A percentile compares a stretch with the other conserved stretches of the same genome.
Conservation (phyloP, 371 early-diverging fungal genomes). For the Saksenaea oblongispora region DNA sequence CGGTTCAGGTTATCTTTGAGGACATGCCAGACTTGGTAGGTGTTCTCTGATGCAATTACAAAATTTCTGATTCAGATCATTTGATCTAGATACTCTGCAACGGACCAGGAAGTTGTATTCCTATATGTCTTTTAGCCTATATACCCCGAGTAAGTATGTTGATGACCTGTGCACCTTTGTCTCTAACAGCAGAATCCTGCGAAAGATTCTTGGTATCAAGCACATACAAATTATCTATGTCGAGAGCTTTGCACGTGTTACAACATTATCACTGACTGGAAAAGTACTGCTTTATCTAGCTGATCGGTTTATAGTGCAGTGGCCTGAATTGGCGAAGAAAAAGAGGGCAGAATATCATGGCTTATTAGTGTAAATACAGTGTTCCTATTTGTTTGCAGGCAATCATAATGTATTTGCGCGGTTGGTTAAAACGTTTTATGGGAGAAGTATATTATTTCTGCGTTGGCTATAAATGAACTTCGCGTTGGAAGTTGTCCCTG, state of each 20-base stretch:
- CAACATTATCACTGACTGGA: conserved; percentile 82
- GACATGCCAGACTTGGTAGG: conserved; percentile 63
- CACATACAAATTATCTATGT: conserved; percentile 75
- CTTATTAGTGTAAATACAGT: conserved; percentile 63
- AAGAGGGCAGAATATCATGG: conserved; percentile 75
- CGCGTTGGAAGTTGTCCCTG: no score
- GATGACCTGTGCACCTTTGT: not conserved
- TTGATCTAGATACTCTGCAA: conserved; percentile 74
- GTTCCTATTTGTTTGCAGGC: not conserved
- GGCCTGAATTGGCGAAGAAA: conserved; percentile 64
- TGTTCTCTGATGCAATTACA: not conserved
- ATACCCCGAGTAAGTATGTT: conserved; percentile 54
- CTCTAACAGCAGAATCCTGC: not conserved
- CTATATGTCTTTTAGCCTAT: conserved; percentile 64
- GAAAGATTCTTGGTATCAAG: conserved; percentile 60
- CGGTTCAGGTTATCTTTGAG: conserved; percentile 33
- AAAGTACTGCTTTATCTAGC: conserved; percentile 76
- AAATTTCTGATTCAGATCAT: not conserved
- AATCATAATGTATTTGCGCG: no score
- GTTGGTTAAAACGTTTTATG: no score
- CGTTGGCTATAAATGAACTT: no score
- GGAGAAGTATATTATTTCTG: no score
- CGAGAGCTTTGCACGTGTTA: conserved; percentile 91
- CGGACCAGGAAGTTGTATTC: conserved; percentile 96
- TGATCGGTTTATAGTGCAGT: conserved; percentile 91